Conservation (phyloP, 2,329 filamentous ascomycete genomes). For the Pseudocercospora cruenta region DNA sequence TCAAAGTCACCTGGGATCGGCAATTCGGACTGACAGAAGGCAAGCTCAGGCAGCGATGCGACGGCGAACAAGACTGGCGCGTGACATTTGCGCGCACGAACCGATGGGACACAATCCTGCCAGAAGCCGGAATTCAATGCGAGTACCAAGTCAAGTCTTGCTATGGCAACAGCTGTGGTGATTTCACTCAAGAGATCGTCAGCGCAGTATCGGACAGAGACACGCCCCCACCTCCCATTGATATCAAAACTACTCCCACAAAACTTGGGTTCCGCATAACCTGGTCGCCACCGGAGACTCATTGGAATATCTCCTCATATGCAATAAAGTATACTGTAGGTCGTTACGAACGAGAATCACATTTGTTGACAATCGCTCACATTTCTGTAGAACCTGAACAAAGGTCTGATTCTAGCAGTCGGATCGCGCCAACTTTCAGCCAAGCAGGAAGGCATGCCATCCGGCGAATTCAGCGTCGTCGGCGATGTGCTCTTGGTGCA, state of each 20-base stretch:
- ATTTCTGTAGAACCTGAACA: background rate
- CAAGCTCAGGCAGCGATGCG: constrained; percentile 10
- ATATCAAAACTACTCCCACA: constrained; percentile 6
- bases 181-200: constrained; percentile 12
- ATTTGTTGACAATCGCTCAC: background rate
- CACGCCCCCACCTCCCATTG: constrained; percentile 11
- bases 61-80: constrained; percentile 3
- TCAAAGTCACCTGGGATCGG: constrained; percentile 17
- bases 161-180: constrained; percentile 11
- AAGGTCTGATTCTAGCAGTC: background rate
- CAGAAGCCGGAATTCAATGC: constrained; percentile 13
- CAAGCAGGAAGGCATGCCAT: constrained; percentile 6
- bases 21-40: constrained; percentile 9
- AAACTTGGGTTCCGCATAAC: constrained; percentile 9
- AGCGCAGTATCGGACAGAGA: constrained; percentile 13
- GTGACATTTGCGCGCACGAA: constrained; percentile 2
- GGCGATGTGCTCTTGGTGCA: background rate
- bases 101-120: constrained; percentile 10
- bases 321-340: constrained; percentile 1
- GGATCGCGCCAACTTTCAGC: constrained; percentile 9
- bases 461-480: constrained; percentile 13
- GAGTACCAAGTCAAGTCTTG: constrained; percentile 19
- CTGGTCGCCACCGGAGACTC: constrained; percentile 12
- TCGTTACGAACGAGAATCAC: background rate
- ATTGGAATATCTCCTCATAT: constrained; percentile 16